Percentiles rank a stretch among this genome's conserved stretches.
Evolutionary conservation across 441 rosid genomes (phyloP).

Genomic region (Erodium moschatum): DNA sequence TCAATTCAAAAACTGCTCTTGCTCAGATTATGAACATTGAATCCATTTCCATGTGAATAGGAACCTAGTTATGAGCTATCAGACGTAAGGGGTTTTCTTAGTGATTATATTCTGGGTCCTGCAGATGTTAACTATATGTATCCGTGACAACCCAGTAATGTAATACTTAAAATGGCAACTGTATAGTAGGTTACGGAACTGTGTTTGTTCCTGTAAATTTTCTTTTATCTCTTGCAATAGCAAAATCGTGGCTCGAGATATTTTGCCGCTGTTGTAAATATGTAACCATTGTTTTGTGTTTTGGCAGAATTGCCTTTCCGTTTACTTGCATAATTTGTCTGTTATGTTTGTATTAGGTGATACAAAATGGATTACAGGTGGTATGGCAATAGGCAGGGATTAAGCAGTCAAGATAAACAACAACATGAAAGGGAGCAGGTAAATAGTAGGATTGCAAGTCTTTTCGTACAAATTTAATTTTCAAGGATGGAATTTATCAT

Average conservation of each 20-base stretch:
- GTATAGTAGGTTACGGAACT: background rate
- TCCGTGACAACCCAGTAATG: background rate
- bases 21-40: too few species aligned
- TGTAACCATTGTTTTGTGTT: background rate
- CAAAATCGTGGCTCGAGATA: background rate
- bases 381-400: background rate
- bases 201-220: background rate
- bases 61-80: background rate
- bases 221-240: background rate
- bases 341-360: background rate
- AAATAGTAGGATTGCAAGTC: background rate
- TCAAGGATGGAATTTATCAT: background rate
- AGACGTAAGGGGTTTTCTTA: background rate
- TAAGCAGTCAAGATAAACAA: background rate
- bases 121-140: background rate
- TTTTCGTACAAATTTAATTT: background rate
- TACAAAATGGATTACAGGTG: background rate
- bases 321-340: background rate
- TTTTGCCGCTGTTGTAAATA: background rate
- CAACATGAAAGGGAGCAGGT: conserved; percentile 3
- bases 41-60: background rate
- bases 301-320: background rate
- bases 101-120: background rate
- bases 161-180: background rate
- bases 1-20: too few species aligned